Evolutionary conservation across 768 basidiomycete species (phyloP).

Genomic region (Phylloporus rhodoxanthus): DNA sequence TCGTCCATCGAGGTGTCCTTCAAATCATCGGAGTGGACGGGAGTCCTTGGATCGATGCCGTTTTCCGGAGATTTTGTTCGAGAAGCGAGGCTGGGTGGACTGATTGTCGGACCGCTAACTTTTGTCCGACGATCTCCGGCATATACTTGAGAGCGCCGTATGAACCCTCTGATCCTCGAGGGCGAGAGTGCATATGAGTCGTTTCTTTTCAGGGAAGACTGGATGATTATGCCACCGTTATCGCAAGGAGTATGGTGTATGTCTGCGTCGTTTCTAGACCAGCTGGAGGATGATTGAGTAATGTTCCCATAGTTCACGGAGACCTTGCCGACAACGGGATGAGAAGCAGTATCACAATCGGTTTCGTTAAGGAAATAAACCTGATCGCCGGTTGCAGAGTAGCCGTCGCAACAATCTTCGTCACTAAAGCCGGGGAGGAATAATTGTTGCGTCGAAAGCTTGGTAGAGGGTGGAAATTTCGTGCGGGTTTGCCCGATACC

Average conservation of each 20-base stretch:
- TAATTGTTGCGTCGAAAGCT: slow-evolving; percentile 6
- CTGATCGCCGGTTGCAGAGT: neutral
- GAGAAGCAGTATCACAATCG: slow-evolving; percentile 25
- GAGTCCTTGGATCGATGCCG: neutral
- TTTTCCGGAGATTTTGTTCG: neutral
- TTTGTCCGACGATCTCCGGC: neutral
- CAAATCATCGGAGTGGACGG: neutral
- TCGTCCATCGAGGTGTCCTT: slow-evolving; percentile 29
- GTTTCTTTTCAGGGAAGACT: slow-evolving; percentile 1
- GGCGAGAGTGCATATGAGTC: slow-evolving; percentile 16
- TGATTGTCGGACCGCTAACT: neutral
- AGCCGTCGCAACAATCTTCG: slow-evolving; percentile 5
- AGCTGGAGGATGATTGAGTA: slow-evolving; percentile 2
- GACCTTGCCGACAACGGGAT: slow-evolving; percentile 1
- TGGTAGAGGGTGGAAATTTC: neutral
- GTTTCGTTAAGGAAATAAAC: slow-evolving; percentile 24
- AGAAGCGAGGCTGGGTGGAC: neutral
- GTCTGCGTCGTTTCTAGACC: slow-evolving; percentile 7
- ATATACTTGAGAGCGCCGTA: slow-evolving; percentile 4
- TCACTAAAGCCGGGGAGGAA: slow-evolving; percentile 16
- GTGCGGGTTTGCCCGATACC: slow-evolving; percentile 1
- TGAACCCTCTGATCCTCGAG: slow-evolving; percentile 23
- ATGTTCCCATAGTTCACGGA: slow-evolving; percentile 1
- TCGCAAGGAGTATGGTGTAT: neutral
- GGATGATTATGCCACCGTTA: neutral